These are phyloP conservation scores for Rhizopus microsporus DNA, from an alignment of 371 early-diverging fungal genomes.

Conservation along the genomic window DNA sequence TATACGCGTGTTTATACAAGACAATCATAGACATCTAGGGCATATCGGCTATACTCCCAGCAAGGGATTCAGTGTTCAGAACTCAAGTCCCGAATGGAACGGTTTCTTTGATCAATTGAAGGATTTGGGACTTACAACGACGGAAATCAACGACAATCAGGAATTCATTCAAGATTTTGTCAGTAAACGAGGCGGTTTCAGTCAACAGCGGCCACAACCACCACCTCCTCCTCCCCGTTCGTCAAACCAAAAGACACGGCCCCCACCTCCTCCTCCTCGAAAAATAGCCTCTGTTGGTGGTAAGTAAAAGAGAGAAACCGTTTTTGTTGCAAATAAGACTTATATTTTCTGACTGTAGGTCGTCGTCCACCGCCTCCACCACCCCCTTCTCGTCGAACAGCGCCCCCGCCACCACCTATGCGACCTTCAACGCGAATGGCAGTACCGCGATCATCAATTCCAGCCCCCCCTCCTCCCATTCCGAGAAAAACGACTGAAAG, in stretches of 20 bases:
- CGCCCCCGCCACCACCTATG: constrained; percentile 20
- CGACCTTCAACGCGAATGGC: constrained; percentile 2
- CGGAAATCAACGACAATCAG: constrained; percentile 44
- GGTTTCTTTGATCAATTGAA: constrained; percentile 54
- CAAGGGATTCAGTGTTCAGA: constrained; percentile 81
- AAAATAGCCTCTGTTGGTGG: constrained; percentile 27
- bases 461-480: constrained; percentile 10
- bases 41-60: constrained; percentile 83
- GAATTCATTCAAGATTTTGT: constrained; percentile 54
- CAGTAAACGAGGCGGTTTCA: constrained; percentile 39
- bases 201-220: constrained; percentile 3
- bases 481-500: constrained; percentile 1
- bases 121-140: constrained; percentile 46
- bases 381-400: constrained; percentile 23
- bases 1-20: background rate
- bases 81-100: constrained; percentile 85
- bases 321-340: background rate
- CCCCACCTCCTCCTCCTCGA: constrained; percentile 31
- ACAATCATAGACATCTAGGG: constrained; percentile 60
- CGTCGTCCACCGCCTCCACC: constrained; percentile 51
- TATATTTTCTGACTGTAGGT: constrained; percentile 8
- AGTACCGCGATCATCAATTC: constrained; percentile 2
- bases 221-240: constrained; percentile 29
- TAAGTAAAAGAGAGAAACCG: constrained; percentile 12
- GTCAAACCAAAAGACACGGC: constrained; percentile 24